Evolutionary conservation across 2,329 filamentous ascomycete genomes (phyloP).

Genomic region (Alternaria ethzedia): DNA sequence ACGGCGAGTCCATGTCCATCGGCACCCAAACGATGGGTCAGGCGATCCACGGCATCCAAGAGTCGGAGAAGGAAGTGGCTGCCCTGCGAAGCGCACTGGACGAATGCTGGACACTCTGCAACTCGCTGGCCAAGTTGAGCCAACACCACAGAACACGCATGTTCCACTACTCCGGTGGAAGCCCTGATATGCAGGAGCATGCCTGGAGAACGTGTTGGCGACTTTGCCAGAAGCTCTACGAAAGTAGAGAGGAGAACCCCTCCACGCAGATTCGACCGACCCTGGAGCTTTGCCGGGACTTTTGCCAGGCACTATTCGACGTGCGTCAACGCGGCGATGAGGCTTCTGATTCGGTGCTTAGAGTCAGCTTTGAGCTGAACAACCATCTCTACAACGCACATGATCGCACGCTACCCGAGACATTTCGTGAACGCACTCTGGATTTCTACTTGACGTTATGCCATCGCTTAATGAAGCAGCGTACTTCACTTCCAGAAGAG

Average conservation of each 20-base stretch:
- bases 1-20: constrained; percentile 28
- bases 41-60: constrained; percentile 63
- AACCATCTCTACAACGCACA: constrained; percentile 95
- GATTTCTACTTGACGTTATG: constrained; percentile 96
- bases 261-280: constrained; percentile 74
- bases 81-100: constrained; percentile 78
- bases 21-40: constrained; percentile 53
- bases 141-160: constrained; percentile 81
- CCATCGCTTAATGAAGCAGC: constrained; percentile 95
- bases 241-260: constrained; percentile 74
- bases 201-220: constrained; percentile 96
- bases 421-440: constrained; percentile 85
- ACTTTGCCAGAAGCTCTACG: constrained; percentile 86
- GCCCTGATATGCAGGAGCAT: constrained; percentile 79
- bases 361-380: constrained; percentile 93
- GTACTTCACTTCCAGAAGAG: constrained; percentile 77
- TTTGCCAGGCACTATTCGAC: constrained; percentile 91
- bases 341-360: constrained; percentile 80
- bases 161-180: constrained; percentile 72
- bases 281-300: constrained; percentile 86
- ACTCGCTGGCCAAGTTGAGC: constrained; percentile 84
- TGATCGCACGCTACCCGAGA: constrained; percentile 80
- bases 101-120: constrained; percentile 94
- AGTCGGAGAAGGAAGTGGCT: constrained; percentile 67
- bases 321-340: constrained; percentile 80